These are phyloP conservation scores for Dothistroma pini DNA, from an alignment of 2,329 filamentous ascomycete genomes.

Conservation along the genomic window DNA sequence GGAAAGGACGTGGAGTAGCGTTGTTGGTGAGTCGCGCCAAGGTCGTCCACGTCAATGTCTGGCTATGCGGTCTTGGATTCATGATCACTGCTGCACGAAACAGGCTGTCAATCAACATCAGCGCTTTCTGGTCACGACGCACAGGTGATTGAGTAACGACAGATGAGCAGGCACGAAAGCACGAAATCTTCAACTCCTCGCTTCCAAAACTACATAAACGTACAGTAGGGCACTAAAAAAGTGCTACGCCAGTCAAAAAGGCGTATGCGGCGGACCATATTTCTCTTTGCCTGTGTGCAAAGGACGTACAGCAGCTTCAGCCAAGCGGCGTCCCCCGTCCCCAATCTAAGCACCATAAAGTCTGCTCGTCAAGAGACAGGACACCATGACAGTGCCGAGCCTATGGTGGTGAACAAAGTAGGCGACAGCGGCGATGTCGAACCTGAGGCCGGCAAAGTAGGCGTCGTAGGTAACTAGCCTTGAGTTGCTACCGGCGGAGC, in stretches of 20 bases:
- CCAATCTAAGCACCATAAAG: neutral
- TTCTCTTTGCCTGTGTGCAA: neutral
- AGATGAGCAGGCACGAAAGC: neutral
- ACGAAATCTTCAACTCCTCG: neutral
- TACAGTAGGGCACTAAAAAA: neutral
- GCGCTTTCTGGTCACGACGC: too few relatives aligned
- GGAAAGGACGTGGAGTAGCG: neutral
- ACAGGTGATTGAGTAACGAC: neutral
- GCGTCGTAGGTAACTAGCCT: neutral
- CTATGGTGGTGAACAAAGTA: too few relatives aligned
- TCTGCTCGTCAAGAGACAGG: neutral
- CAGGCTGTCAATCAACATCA: neutral
- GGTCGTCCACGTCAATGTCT: neutral
- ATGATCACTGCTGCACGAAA: neutral
- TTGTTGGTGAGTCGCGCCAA: neutral
- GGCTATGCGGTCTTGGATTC: neutral
- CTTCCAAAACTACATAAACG: constrained; percentile 1
- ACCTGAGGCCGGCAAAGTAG: neutral
- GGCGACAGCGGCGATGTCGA: neutral
- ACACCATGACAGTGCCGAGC: neutral
- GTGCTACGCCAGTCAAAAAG: neutral
- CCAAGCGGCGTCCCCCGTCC: neutral
- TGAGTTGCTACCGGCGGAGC: neutral
- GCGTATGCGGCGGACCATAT: neutral
- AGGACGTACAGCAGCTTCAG: neutral